Percentiles rank a stretch among this genome's conserved stretches.
Evolutionary conservation across 176 grass and related monocot species (phyloP).

Genomic region (Typha latifolia): DNA sequence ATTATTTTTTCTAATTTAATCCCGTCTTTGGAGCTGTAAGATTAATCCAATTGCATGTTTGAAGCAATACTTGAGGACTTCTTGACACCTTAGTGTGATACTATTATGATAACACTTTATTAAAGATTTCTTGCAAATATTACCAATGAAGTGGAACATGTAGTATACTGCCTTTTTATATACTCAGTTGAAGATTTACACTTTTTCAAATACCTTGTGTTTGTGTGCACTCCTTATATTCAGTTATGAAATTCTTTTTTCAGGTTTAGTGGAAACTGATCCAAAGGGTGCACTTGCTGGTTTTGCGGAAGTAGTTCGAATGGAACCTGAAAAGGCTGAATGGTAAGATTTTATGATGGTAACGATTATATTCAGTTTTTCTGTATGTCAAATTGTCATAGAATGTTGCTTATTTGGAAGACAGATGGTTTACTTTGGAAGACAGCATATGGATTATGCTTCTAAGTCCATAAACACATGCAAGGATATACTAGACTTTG

Average conservation of each 20-base stretch:
- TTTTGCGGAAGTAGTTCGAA: conserved; percentile 79
- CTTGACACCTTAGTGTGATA: too few species aligned
- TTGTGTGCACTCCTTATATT: background rate
- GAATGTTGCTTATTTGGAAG: background rate
- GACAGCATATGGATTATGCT: too few species aligned
- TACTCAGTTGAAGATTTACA: too few species aligned
- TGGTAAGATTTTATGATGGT: conserved; percentile 37
- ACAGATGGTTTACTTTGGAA: too few species aligned
- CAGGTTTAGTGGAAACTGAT: conserved; percentile 94
- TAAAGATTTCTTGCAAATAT: too few species aligned
- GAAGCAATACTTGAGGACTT: background rate
- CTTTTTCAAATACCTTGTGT: background rate
- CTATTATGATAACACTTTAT: too few species aligned
- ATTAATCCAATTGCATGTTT: background rate
- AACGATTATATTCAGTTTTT: background rate
- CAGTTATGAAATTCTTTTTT: conserved; percentile 5
- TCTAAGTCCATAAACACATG: too few species aligned
- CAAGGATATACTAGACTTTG: too few species aligned
- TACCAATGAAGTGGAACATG: too few species aligned
- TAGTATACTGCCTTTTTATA: too few species aligned
- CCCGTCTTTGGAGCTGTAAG: conserved; percentile 5
- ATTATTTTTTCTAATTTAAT: too few species aligned
- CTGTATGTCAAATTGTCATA: background rate
- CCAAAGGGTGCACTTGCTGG: conserved; percentile 84
- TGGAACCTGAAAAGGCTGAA: conserved; percentile 97